Conservation (phyloP, 148 eudicot species). For the Spergularia bocconei region DNA sequence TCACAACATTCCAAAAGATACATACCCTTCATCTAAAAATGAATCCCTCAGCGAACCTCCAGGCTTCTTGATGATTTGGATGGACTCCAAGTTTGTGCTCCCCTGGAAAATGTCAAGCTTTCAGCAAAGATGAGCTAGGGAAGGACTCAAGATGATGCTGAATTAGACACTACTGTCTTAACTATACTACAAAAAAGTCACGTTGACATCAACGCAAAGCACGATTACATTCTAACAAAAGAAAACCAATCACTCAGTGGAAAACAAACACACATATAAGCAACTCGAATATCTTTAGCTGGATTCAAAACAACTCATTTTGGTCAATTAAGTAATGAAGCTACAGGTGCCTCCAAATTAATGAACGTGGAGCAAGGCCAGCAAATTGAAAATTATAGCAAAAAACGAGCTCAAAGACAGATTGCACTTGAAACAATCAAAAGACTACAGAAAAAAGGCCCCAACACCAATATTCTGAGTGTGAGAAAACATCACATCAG, state of each 20-base stretch:
- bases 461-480: not conserved
- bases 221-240: not conserved
- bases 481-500: not conserved
- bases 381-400: not conserved
- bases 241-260: not conserved
- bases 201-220: not conserved
- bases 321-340: not conserved
- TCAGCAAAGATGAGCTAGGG: not conserved
- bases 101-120: constrained; percentile 57
- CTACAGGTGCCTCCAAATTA: not conserved
- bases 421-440: not conserved
- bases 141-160: not conserved
- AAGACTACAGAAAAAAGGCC: not conserved
- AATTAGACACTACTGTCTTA: not conserved
- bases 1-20: not conserved
- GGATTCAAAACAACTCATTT: not conserved
- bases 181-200: not conserved
- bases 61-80: constrained; percentile 95
- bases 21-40: constrained; percentile 91
- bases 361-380: not conserved
- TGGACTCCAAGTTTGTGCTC: constrained; percentile 92
- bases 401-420: not conserved
- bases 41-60: constrained; percentile 95
- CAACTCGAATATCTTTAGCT: not conserved
- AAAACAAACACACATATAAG: not conserved